Base-by-base conservation (phyloP, 2,329 filamentous ascomycete genomes). In the Emmonsia crescens region DNA sequence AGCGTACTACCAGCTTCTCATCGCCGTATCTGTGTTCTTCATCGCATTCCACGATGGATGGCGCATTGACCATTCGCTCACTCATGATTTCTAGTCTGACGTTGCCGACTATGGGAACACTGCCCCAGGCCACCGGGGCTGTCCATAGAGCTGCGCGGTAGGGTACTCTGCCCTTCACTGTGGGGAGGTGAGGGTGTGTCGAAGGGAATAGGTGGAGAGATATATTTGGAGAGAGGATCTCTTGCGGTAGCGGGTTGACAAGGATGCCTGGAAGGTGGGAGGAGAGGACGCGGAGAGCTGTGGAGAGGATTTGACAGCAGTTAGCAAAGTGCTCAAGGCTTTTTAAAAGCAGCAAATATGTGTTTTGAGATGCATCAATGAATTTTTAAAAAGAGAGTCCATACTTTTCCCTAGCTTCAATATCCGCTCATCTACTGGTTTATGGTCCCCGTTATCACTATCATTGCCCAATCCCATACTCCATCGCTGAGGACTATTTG, bases 121-220 rank as follows among this genome's bases (percentile, higher is more conserved):
- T 85, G 70, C 95, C 95, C 94, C 94, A 99, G 36, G 92, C 93
- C 59, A 99, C 88, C 0, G 94, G 94, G 0, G 92, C 91, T 0
- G 94, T 96, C 92, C 92, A 97, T 44, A 99, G 80, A 2, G 94
- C 94, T 21, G 94, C 93, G 42, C 89, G 89, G 74, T 99, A 99
- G 56, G 91, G 88, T 42, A 96, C 88, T 55, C 89, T 85, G 59
- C 94, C 94, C 33, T 89, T 90, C 48, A 97, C 94, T n/a, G 86
- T 89, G 40, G 94, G 94, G 2, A 99, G 89, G 66, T 80, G 78
- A n/a, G 78, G 78, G 65, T 80, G 78, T 4, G 78, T 80, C 4
- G 84, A 87, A 24, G 85, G 85, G 66, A 87, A 87, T 14, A 87
- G 78, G 67, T 86, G 83, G 24, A 87, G 79, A 31, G 78, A 82